phyloP scores from a whole-genome alignment of 345 rosid species.

The Populus alba region DNA sequence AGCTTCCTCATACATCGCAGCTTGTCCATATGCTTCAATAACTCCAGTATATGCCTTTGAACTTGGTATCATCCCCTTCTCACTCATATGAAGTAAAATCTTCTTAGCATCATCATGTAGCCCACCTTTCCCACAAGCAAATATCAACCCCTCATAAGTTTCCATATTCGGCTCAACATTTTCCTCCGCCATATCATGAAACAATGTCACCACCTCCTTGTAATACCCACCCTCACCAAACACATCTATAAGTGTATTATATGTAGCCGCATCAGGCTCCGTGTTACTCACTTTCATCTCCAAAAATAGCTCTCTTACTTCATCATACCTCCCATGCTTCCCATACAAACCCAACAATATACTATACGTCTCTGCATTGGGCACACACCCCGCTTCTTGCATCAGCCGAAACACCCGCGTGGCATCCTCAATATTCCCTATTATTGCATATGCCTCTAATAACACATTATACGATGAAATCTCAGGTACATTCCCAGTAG shows the following conservation, averaged over 20 bases:
- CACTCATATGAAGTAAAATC: conserved; percentile 73
- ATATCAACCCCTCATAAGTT: conserved; percentile 83
- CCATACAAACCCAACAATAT: conserved; percentile 79
- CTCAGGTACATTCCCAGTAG: conserved; percentile 78
- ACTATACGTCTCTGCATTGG: conserved; percentile 71
- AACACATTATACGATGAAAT: conserved; percentile 74
- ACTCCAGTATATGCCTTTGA: conserved; percentile 76
- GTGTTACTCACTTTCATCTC: conserved; percentile 95
- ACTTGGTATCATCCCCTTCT: conserved; percentile 73
- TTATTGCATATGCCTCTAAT: conserved; percentile 68
- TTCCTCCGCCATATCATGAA: conserved; percentile 94
- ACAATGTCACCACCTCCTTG: conserved; percentile 92
- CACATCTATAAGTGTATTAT: conserved; percentile 75
- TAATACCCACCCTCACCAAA: conserved; percentile 97
- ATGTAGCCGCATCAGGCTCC: conserved; percentile 77
- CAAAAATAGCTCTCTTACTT: conserved; percentile 81
- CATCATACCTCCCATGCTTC: conserved; percentile 69
- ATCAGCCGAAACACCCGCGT: conserved; percentile 81
- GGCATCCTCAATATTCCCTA: conserved; percentile 72
- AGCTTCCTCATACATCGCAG: conserved; percentile 85
- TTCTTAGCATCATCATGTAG: conserved; percentile 74
- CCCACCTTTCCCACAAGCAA: conserved; percentile 92
- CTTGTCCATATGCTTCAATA: conserved; percentile 89
- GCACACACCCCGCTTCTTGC: conserved; percentile 78
- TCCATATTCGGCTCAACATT: conserved; percentile 81